phyloP scores from a whole-genome alignment of 2,329 filamentous ascomycete genomes.

The Chaetomium sp. region DNA sequence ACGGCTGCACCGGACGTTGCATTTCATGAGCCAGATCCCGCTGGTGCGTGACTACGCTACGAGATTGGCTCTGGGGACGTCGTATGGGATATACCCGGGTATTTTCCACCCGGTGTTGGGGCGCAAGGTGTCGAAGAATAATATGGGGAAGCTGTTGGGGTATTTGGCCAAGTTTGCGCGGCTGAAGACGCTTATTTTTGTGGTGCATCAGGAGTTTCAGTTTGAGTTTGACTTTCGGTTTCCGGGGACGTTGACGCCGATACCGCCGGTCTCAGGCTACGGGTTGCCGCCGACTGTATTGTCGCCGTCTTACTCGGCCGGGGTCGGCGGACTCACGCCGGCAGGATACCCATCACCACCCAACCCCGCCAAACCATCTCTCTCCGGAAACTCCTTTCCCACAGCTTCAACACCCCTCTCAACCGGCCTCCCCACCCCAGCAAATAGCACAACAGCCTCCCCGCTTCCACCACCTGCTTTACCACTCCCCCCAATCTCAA shows the following conservation, averaged over 20 bases:
- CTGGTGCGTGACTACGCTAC: conserved; percentile 36
- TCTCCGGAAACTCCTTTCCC: background rate
- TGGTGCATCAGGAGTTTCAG: conserved; percentile 43
- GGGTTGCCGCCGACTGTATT: too few species aligned
- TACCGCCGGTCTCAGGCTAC: conserved; percentile 1
- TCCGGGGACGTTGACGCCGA: conserved; percentile 20
- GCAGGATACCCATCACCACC: conserved; percentile 4
- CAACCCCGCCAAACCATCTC: background rate
- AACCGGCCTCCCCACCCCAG: conserved; percentile 2
- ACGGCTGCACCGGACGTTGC: conserved; percentile 39
- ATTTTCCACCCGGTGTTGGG: conserved; percentile 41
- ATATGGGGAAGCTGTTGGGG: conserved; percentile 37
- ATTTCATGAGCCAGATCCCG: conserved; percentile 41
- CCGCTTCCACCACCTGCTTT: conserved; percentile 9
- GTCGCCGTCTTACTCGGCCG: too few species aligned
- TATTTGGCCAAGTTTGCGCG: conserved; percentile 35
- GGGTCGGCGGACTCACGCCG: background rate
- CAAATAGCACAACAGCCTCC: conserved; percentile 8
- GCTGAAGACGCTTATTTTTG: conserved; percentile 37
- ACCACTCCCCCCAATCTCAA: background rate
- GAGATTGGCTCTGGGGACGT: conserved; percentile 40
- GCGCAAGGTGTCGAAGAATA: conserved; percentile 38
- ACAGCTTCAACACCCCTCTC: background rate
- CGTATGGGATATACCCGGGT: conserved; percentile 40
- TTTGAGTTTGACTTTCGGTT: conserved; percentile 36